These are phyloP conservation scores for Vigna trinervia DNA, from an alignment of 306 rosid genomes.

Conservation along the genomic window DNA sequence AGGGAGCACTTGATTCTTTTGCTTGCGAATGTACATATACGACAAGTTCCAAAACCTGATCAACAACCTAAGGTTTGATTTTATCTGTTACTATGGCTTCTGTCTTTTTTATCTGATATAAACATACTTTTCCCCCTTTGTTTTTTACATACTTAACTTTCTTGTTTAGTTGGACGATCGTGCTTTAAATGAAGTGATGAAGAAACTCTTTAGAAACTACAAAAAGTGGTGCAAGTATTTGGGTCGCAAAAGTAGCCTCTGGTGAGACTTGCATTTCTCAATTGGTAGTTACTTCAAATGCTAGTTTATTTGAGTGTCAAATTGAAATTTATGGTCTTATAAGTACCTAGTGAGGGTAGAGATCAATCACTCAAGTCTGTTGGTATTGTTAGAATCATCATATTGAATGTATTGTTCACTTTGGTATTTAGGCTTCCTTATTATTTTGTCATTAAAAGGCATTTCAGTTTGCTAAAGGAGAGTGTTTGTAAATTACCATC, in stretches of 20 bases:
- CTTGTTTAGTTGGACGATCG: slow-evolving; percentile 79
- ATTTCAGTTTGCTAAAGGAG: too few relatives aligned
- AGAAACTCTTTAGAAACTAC: slow-evolving; percentile 91
- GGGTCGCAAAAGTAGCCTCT: slow-evolving; percentile 98
- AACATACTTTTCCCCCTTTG: not conserved
- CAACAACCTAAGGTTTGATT: slow-evolving; percentile 77
- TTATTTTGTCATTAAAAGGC: too few relatives aligned
- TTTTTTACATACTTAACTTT: slow-evolving; percentile 35
- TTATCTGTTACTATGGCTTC: slow-evolving; percentile 27
- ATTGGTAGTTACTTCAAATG: slow-evolving; percentile 26
- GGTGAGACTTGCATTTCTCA: slow-evolving; percentile 65
- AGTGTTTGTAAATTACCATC: too few relatives aligned
- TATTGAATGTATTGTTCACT: too few relatives aligned
- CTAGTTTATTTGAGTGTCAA: slow-evolving; percentile 6
- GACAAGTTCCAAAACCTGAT: slow-evolving; percentile 71
- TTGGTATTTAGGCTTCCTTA: too few relatives aligned
- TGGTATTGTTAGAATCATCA: too few relatives aligned
- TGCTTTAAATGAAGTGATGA: slow-evolving; percentile 86
- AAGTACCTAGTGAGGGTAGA: slow-evolving; percentile 35
- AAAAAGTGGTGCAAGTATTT: slow-evolving; percentile 94
- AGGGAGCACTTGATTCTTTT: slow-evolving; percentile 97
- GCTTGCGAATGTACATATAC: slow-evolving; percentile 89
- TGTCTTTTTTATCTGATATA: slow-evolving; percentile 33
- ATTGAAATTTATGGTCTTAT: slow-evolving; percentile 34
- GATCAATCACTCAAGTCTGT: not conserved